phyloP scores from a whole-genome alignment of 2,329 filamentous ascomycete genomes.

The Kalaharituber pfeilii region DNA sequence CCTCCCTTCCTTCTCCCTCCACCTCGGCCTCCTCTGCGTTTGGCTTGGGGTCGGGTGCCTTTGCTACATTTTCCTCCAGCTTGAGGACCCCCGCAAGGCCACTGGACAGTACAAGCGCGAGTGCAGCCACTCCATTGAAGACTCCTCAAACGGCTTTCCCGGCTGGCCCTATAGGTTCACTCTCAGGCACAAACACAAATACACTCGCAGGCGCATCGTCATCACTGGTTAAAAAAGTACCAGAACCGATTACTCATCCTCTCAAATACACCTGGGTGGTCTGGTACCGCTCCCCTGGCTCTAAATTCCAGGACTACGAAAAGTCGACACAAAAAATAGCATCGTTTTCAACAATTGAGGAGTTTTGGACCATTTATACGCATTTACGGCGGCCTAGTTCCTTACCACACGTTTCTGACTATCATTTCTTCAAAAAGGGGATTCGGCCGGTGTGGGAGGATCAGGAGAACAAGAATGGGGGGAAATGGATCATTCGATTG shows the following conservation, averaged over 20 bases:
- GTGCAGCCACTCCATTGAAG: conserved; percentile 26
- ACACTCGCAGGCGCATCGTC: too few species aligned
- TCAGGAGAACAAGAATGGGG: conserved; percentile 85
- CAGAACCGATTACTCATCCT: conserved; percentile 35
- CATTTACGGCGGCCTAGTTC: conserved; percentile 79
- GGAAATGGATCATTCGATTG: conserved; percentile 91
- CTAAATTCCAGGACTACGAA: conserved; percentile 95
- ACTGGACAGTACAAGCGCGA: conserved; percentile 33
- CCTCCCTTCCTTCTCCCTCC: conserved; percentile 56
- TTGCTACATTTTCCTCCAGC: conserved; percentile 75
- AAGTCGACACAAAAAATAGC: conserved; percentile 85
- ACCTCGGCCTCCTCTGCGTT: conserved; percentile 58
- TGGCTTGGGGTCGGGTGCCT: conserved; percentile 82
- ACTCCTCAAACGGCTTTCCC: conserved; percentile 11
- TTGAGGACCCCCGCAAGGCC: conserved; percentile 64
- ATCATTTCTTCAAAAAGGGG: conserved; percentile 93
- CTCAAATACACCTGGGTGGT: conserved; percentile 85
- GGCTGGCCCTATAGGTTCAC: conserved; percentile 15
- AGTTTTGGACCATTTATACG: conserved; percentile 77
- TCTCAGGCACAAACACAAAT: conserved; percentile 6
- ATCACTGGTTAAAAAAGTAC: conserved; percentile 33
- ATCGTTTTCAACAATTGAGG: conserved; percentile 62
- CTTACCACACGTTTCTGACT: conserved; percentile 84
- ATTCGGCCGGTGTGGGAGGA: conserved; percentile 98
- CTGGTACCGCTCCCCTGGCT: conserved; percentile 92